phyloP scores from a whole-genome alignment of 2,329 filamentous ascomycete species.

The Talaromyces verruculosus region DNA sequence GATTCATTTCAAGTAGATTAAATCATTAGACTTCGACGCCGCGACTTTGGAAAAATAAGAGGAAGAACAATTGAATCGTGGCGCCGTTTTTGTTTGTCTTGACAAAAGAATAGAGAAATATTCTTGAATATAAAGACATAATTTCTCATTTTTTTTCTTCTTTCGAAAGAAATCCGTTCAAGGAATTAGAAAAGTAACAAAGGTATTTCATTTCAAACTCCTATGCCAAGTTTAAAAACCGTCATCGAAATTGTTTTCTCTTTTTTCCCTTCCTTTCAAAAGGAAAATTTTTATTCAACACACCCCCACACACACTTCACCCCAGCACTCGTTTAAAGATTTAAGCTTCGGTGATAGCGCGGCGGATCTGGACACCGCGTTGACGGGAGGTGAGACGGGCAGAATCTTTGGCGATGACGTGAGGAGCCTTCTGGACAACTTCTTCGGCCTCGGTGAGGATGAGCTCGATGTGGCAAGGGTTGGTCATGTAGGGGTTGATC shows the following conservation, averaged over 20 bases:
- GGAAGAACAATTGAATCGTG: background rate
- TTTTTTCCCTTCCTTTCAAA: constrained; percentile 1
- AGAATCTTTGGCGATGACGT: constrained; percentile 63
- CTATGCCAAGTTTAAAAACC: constrained; percentile 13
- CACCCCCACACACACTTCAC: background rate
- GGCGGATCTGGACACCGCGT: constrained; percentile 68
- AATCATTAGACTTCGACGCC: constrained; percentile 12
- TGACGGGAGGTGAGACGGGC: constrained; percentile 83
- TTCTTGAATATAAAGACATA: background rate
- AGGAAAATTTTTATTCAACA: background rate
- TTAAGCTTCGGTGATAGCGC: constrained; percentile 61
- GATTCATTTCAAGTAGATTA: constrained; percentile 7
- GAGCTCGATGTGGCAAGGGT: constrained; percentile 99
- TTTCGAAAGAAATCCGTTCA: background rate
- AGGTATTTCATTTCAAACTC: constrained; percentile 16
- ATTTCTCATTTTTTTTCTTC: background rate
- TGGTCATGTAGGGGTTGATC: constrained; percentile 99
- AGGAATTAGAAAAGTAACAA: constrained; percentile 12
- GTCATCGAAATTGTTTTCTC: constrained; percentile 11
- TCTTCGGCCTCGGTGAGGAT: constrained; percentile 98
- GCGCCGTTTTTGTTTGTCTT: background rate
- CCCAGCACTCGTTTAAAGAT: background rate
- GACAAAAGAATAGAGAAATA: background rate
- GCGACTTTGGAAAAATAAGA: background rate
- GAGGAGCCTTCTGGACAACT: constrained; percentile 84